Percentiles rank a stretch among this genome's conserved stretches.
Evolutionary conservation across 169 alveolate genomes (phyloP).

Genomic region (Plasmodium ovale): DNA sequence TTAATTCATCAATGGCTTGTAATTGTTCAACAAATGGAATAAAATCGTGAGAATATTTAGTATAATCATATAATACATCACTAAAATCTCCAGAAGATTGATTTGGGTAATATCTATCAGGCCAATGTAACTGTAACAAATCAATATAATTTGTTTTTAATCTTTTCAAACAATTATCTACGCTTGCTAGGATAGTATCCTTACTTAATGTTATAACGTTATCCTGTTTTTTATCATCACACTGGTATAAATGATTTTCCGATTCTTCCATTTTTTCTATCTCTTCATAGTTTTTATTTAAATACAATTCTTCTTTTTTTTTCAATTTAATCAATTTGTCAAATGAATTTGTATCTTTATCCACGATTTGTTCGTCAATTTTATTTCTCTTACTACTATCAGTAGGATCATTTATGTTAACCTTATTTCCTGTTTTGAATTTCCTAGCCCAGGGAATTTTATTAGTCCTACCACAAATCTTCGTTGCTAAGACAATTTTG

Average conservation of each 20-base stretch:
- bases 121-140: constrained; percentile 90
- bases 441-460: constrained; percentile 78
- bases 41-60: constrained; percentile 39
- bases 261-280: constrained; percentile 21
- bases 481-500: constrained; percentile 85
- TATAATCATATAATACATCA: constrained; percentile 83
- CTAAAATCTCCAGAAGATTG: constrained; percentile 85
- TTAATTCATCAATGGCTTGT: constrained; percentile 82
- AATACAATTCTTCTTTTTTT: constrained; percentile 55
- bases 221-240: not conserved
- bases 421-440: constrained; percentile 2
- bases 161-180: constrained; percentile 83
- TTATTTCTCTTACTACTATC: not conserved
- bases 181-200: constrained; percentile 80
- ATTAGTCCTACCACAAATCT: constrained; percentile 82
- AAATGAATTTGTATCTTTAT: constrained; percentile 1
- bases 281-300: constrained; percentile 32
- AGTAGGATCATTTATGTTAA: not conserved
- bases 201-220: constrained; percentile 79
- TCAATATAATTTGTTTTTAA: constrained; percentile 86
- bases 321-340: constrained; percentile 37
- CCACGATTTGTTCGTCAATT: not conserved
- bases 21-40: constrained; percentile 86
- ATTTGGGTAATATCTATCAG: constrained; percentile 88
- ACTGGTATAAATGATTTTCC: constrained; percentile 1